Evolutionary conservation across 2,329 filamentous ascomycete genomes (phyloP), one percentile per base, ranked within the genome.

Genomic region (Bipolaris bicolor): DNA sequence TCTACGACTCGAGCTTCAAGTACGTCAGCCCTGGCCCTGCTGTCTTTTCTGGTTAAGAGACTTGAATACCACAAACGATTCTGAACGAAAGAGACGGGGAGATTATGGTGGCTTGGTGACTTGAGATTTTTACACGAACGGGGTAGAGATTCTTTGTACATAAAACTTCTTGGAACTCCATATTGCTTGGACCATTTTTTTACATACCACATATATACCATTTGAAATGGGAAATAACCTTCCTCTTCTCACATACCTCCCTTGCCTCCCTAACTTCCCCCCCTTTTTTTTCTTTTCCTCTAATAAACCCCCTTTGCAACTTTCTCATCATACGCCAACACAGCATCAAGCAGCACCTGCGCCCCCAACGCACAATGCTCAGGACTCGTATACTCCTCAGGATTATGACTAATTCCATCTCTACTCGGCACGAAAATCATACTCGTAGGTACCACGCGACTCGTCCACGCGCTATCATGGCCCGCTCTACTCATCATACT

Each of bases 381-480:
- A 0, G 77, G 77, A 50, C 69, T 77, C 13, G 75, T 77, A 50
- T 75, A 80, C 62, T 80, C 78, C 3, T 73, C 66, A 7, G 78
- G 79, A 66, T 80, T 79, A 53, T 81, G 79, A 50, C 73, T 78
- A 9, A 80, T 72, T 0, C 79, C 78, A 24, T 78, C 77, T 58
- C 74, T 73, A 51, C 76, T 77, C 6, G 78, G 78, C 26, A 79
- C 76, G 43, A 81, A 80, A 7, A 81, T 77, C 79, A 81, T 81
- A 44, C 71, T 75, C 9, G 70, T 71, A 1, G 70, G 71, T 49
- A 63, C 68, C 7, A 69, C 66, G 7, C 67, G 54, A 34, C 64
- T 68, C 13, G 66, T 68, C 69, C 67, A 72, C 5, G 66, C 67
- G 31, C 64, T 66, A 24, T 73, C 70, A 24, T 73, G 68, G 1